phyloP scores from a whole-genome alignment of 345 rosid genomes.

The Lepidium didymum region DNA sequence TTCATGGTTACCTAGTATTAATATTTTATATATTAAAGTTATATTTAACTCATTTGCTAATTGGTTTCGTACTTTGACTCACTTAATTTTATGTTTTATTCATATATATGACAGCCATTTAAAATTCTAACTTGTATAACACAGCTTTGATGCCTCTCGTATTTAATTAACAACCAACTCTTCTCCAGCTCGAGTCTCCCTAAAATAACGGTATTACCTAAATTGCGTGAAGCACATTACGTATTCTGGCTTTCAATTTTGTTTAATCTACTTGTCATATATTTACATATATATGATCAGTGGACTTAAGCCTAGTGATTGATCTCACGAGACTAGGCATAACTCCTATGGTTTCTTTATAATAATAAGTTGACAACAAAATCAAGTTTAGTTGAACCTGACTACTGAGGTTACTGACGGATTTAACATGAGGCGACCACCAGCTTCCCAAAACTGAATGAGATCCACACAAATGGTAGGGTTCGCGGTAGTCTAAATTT shows the following conservation, averaged over 20 bases:
- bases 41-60: background rate
- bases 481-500: too few species aligned
- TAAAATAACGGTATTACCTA: conserved; percentile 1
- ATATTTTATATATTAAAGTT: background rate
- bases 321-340: too few species aligned
- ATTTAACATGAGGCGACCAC: too few species aligned
- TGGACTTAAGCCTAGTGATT: too few species aligned
- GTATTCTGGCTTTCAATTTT: background rate
- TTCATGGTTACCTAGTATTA: too few species aligned
- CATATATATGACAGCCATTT: background rate
- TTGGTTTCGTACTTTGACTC: background rate
- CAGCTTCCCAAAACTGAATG: too few species aligned
- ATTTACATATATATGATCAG: too few species aligned
- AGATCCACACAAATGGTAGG: too few species aligned
- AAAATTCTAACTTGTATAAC: background rate
- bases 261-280: background rate
- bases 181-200: background rate
- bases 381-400: too few species aligned
- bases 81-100: background rate
- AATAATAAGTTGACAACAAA: too few species aligned
- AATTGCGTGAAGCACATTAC: background rate
- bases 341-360: too few species aligned
- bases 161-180: background rate
- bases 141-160: background rate
- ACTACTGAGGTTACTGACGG: too few species aligned